phyloP scores from a whole-genome alignment of 169 alveolate species.

The Plasmodium sp. region DNA sequence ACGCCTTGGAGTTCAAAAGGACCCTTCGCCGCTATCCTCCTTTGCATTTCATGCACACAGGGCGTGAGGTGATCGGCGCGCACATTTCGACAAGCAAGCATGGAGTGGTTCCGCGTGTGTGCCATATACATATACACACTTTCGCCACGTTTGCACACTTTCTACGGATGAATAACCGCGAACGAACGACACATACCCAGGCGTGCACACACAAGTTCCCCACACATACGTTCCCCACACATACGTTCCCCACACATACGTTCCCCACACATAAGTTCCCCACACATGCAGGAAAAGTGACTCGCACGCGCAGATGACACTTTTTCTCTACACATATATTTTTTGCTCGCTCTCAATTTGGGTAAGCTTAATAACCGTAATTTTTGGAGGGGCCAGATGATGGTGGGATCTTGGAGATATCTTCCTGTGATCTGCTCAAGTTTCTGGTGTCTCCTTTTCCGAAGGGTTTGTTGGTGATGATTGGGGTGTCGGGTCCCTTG shows the following conservation, averaged over 20 bases:
- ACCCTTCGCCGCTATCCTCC: background rate
- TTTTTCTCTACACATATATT: background rate
- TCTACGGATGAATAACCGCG: background rate
- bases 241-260: background rate
- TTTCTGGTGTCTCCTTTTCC: background rate
- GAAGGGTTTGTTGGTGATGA: background rate
- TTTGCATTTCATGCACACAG: background rate
- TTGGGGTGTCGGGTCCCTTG: background rate
- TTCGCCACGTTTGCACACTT: background rate
- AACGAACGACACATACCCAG: background rate
- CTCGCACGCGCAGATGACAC: background rate
- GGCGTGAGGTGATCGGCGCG: background rate
- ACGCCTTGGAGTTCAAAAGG: background rate
- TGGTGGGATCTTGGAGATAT: background rate
- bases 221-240: background rate
- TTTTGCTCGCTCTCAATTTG: background rate
- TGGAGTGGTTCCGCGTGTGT: background rate
- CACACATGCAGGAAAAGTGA: background rate
- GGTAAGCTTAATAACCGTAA: background rate
- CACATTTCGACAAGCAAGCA: background rate
- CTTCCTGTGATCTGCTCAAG: background rate
- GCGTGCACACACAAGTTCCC: background rate
- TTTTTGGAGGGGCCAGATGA: background rate
- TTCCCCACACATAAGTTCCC: background rate
- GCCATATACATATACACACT: background rate